phyloP scores from a whole-genome alignment of 768 basidiomycete genomes.

The Macrolepiota dolichaula region DNA sequence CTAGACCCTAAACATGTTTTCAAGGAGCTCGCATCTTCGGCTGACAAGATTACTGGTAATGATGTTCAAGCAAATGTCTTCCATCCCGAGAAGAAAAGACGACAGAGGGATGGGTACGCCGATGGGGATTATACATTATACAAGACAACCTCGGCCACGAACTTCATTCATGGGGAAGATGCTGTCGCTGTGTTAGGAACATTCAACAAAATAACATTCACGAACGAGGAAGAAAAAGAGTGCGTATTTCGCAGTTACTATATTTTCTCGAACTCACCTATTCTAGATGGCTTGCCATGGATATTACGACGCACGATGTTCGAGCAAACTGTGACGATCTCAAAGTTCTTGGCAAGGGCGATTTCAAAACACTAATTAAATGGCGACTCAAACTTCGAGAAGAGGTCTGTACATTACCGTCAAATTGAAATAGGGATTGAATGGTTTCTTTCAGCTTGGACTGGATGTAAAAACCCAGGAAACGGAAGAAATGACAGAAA shows the following conservation, averaged over 20 bases:
- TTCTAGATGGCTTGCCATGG: slow-evolving; percentile 67
- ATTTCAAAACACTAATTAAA: slow-evolving; percentile 90
- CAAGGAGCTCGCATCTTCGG: slow-evolving; percentile 69
- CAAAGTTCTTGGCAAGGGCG: slow-evolving; percentile 96
- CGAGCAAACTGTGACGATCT: slow-evolving; percentile 85
- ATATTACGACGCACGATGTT: slow-evolving; percentile 76
- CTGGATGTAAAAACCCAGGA: slow-evolving; percentile 75
- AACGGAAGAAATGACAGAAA: slow-evolving; percentile 76
- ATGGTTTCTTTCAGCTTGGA: slow-evolving; percentile 53
- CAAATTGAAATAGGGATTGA: background rate
- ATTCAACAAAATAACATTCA: slow-evolving; percentile 74
- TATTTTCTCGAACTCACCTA: slow-evolving; percentile 4
- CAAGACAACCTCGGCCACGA: slow-evolving; percentile 62
- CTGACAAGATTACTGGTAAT: slow-evolving; percentile 53
- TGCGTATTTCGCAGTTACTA: slow-evolving; percentile 27
- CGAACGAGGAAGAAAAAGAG: slow-evolving; percentile 82
- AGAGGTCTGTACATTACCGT: slow-evolving; percentile 54
- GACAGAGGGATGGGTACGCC: slow-evolving; percentile 91
- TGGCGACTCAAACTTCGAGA: slow-evolving; percentile 88
- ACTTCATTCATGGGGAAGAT: slow-evolving; percentile 70
- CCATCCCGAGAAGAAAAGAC: slow-evolving; percentile 93
- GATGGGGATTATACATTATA: slow-evolving; percentile 93
- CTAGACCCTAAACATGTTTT: slow-evolving; percentile 97
- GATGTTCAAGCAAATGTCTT: slow-evolving; percentile 89
- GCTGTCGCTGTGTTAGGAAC: slow-evolving; percentile 78